phyloP scores from a whole-genome alignment of 176 grass and related monocot genomes.

The Oryza brachyantha region DNA sequence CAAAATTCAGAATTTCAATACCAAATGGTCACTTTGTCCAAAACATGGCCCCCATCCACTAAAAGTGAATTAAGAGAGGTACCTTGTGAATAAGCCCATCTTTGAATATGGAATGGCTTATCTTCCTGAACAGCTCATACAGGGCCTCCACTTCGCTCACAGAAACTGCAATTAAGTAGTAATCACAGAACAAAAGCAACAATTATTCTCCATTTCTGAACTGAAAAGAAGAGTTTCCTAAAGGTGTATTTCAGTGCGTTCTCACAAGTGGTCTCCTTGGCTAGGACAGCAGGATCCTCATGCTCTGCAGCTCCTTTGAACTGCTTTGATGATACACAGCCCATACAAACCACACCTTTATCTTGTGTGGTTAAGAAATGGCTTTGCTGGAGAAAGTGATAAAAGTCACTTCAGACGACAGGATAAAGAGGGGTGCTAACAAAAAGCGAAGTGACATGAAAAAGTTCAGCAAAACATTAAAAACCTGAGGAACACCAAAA shows the following conservation, averaged over 20 bases:
- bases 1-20: not conserved
- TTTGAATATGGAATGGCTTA: constrained; percentile 72
- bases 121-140: constrained; percentile 76
- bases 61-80: not conserved
- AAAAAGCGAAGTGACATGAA: not conserved
- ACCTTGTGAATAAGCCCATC: constrained; percentile 84
- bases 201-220: not conserved
- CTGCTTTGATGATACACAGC: constrained; percentile 47
- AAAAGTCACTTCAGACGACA: constrained; percentile 8
- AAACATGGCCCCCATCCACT: not conserved
- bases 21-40: not conserved
- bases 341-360: constrained; percentile 41
- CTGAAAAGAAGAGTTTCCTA: not conserved
- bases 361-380: not conserved
- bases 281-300: constrained; percentile 50
- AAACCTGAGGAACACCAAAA: not conserved
- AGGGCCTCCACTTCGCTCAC: constrained; percentile 78
- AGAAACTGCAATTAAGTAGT: constrained; percentile 51
- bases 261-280: constrained; percentile 73
- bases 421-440: not conserved
- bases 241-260: not conserved
- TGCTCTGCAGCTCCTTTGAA: constrained; percentile 37
- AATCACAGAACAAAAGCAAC: not conserved
- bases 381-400: not conserved
- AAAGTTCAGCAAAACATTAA: not conserved